Conservation (phyloP, 1,139 yeast genomes). For the Protomyces gravidus region DNA sequence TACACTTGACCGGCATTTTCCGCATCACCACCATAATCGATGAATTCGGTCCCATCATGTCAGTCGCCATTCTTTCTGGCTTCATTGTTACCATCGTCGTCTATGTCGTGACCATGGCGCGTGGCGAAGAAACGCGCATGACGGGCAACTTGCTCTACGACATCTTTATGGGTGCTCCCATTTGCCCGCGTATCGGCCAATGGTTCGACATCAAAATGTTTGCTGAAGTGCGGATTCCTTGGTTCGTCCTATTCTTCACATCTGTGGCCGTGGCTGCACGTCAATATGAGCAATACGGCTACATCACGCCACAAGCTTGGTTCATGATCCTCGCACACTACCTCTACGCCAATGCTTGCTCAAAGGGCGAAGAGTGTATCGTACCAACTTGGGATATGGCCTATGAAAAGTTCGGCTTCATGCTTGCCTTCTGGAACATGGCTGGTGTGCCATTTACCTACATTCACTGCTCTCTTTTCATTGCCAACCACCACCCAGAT, state of each 20-base stretch:
- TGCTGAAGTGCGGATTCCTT: conserved; percentile 93
- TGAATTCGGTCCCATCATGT: conserved; percentile 85
- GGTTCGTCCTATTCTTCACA: conserved; percentile 84
- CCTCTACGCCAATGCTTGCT: conserved; percentile 93
- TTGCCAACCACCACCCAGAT: conserved; percentile 74
- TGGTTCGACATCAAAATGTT: conserved; percentile 91
- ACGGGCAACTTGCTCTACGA: conserved; percentile 88
- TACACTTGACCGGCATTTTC: conserved; percentile 73
- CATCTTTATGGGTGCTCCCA: conserved; percentile 93
- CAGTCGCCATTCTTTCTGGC: conserved; percentile 80
- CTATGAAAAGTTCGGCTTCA: conserved; percentile 95
- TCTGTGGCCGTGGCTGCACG: conserved; percentile 68
- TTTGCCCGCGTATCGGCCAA: conserved; percentile 84
- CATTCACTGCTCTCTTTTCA: conserved; percentile 82
- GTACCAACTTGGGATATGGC: conserved; percentile 99
- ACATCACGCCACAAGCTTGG: conserved; percentile 68
- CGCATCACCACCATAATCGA: conserved; percentile 69
- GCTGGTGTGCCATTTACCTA: conserved; percentile 98
- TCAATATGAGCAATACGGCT: conserved; percentile 78
- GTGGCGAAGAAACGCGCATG: conserved; percentile 66
- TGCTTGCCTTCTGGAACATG: conserved; percentile 97
- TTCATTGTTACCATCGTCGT: conserved; percentile 62
- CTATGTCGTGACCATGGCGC: conserved; percentile 46
- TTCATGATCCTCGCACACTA: conserved; percentile 80
- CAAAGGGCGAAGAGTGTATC: conserved; percentile 94